These are phyloP conservation scores for Achaetomiella virescens DNA, from an alignment of 495 filamentous ascomycete species.

Conservation along the genomic window DNA sequence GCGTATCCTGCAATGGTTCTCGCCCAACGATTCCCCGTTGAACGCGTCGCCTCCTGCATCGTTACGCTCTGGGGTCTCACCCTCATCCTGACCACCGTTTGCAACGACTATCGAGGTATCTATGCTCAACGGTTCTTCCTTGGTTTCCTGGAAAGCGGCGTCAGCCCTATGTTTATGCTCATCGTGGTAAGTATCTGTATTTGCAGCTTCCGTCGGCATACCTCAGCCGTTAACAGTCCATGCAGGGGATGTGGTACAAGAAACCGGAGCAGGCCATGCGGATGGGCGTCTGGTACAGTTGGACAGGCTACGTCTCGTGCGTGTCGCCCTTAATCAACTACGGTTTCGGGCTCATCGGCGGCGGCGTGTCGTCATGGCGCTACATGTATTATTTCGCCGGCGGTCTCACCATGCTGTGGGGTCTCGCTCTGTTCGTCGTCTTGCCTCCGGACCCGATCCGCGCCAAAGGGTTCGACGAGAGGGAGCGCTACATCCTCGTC, in stretches of 20 bases:
- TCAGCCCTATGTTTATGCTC: slow-evolving; percentile 43
- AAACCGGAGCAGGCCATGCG: slow-evolving; percentile 43
- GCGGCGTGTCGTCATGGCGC: slow-evolving; percentile 35
- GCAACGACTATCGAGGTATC: slow-evolving; percentile 31
- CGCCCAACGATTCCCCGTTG: slow-evolving; percentile 41
- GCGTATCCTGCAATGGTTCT: slow-evolving; percentile 40
- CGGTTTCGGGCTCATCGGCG: slow-evolving; percentile 44
- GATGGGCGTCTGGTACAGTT: slow-evolving; percentile 40
- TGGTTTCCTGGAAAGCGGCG: slow-evolving; percentile 38
- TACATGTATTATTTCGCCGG: slow-evolving; percentile 38
- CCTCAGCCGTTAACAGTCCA: no score
- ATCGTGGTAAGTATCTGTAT: slow-evolving; percentile 32
- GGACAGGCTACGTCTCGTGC: slow-evolving; percentile 43
- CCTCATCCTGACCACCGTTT: slow-evolving; percentile 31
- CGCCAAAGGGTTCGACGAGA: slow-evolving; percentile 33
- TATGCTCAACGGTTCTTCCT: slow-evolving; percentile 45
- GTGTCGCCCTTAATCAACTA: slow-evolving; percentile 46
- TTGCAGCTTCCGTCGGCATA: no score
- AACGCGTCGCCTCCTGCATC: slow-evolving; percentile 36
- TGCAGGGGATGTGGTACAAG: slow-evolving; percentile 35
- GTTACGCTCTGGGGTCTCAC: slow-evolving; percentile 26
- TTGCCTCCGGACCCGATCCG: slow-evolving; percentile 36
- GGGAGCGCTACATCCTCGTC: slow-evolving; percentile 38
- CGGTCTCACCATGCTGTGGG: slow-evolving; percentile 36
- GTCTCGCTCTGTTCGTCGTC: slow-evolving; percentile 32